Evolutionary conservation across 2,329 filamentous ascomycete genomes (phyloP).

Genomic region (Penicillium paneum): DNA sequence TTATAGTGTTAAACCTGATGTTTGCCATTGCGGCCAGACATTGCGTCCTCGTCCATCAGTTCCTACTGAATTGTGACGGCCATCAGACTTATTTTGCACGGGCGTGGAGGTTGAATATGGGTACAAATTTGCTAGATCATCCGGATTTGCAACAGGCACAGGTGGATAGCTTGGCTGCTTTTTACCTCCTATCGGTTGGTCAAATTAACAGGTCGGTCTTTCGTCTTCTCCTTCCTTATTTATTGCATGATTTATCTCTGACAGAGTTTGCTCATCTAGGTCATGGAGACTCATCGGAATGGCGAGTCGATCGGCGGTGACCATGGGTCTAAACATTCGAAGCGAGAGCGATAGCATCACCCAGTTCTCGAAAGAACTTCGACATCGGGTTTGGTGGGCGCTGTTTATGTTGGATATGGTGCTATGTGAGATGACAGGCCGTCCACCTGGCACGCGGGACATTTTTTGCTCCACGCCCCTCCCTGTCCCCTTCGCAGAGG

Average conservation of each 20-base stretch:
- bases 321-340: constrained; percentile 44
- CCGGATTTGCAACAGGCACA: constrained; percentile 46
- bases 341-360: constrained; percentile 38
- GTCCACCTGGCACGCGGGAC: constrained; percentile 38
- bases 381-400: constrained; percentile 47
- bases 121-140: constrained; percentile 37
- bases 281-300: constrained; percentile 44
- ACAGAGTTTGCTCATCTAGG: constrained; percentile 21
- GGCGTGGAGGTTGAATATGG: constrained; percentile 41
- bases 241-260: neutral
- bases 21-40: constrained; percentile 45
- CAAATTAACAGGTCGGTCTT: constrained; percentile 43
- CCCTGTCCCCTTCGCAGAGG: constrained; percentile 40
- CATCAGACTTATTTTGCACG: constrained; percentile 43
- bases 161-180: constrained; percentile 40
- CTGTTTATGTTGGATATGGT: constrained; percentile 42
- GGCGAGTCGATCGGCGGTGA: constrained; percentile 41
- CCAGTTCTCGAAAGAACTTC: constrained; percentile 40
- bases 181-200: constrained; percentile 40
- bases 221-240: neutral
- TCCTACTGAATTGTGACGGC: constrained; percentile 30
- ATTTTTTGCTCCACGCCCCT: constrained; percentile 44
- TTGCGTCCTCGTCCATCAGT: constrained; percentile 30
- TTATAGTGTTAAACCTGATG: constrained; percentile 45
- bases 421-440: constrained; percentile 44